Evolutionary conservation across 768 basidiomycete species (phyloP).

Genomic region (Termitomyces titanicus): DNA sequence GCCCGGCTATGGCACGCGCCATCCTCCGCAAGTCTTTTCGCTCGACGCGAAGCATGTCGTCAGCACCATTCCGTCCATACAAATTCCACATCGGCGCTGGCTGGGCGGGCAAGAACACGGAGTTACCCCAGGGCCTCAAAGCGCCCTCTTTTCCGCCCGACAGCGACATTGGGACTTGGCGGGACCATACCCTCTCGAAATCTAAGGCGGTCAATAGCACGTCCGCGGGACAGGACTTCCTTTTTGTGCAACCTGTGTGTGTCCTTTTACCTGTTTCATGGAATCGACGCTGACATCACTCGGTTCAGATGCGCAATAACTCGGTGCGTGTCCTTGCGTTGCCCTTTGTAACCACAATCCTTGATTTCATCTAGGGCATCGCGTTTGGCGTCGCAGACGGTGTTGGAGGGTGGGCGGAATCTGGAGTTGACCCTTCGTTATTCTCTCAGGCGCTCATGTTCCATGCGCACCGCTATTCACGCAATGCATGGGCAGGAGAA

Average conservation of each 20-base stretch:
- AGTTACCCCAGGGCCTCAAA: conserved; percentile 28
- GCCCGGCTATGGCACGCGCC: conserved; percentile 12
- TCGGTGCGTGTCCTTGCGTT: conserved; percentile 59
- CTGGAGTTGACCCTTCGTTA: conserved; percentile 81
- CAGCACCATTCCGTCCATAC: conserved; percentile 41
- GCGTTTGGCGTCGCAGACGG: conserved; percentile 89
- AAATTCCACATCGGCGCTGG: conserved; percentile 74
- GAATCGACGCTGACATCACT: conserved; percentile 2
- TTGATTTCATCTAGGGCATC: conserved; percentile 50
- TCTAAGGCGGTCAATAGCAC: conserved; percentile 34
- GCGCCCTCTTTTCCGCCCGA: conserved; percentile 52
- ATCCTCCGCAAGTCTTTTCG: conserved; percentile 10
- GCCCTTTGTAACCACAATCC: conserved; percentile 11
- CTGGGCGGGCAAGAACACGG: conserved; percentile 63
- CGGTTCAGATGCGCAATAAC: conserved; percentile 63
- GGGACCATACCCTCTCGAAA: conserved; percentile 56
- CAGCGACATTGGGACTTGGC: conserved; percentile 62
- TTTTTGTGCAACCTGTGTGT: conserved; percentile 66
- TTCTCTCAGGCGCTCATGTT: conserved; percentile 93
- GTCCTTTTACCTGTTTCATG: neutral
- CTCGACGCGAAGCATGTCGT: conserved; percentile 13
- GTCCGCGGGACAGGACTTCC: conserved; percentile 47
- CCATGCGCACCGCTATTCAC: conserved; percentile 70
- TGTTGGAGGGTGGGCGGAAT: conserved; percentile 87
- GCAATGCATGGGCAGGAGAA: conserved; percentile 76